These are phyloP conservation scores for Globisporangium irregulare DNA, from an alignment of 352 stramenopile genomes.

Conservation along the genomic window DNA sequence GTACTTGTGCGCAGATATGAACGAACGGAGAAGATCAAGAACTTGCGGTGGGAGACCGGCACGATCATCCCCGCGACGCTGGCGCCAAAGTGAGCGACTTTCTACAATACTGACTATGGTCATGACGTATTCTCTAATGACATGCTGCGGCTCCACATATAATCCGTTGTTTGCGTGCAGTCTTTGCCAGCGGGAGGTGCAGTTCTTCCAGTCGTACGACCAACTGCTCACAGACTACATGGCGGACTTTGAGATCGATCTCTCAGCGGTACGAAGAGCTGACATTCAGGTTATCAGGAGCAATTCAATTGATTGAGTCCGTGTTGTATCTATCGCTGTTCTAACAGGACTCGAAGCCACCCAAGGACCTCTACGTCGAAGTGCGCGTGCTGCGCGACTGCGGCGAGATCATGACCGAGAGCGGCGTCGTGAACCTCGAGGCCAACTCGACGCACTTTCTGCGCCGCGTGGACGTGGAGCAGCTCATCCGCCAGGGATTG, in stretches of 20 bases:
- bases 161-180: slow-evolving; percentile 25
- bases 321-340: background rate
- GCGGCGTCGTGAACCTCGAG: slow-evolving; percentile 82
- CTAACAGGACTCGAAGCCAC: slow-evolving; percentile 74
- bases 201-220: slow-evolving; percentile 92
- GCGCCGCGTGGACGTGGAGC: slow-evolving; percentile 82
- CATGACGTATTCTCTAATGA: background rate
- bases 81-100: slow-evolving; percentile 52
- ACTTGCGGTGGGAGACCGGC: slow-evolving; percentile 88
- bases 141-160: background rate
- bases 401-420: slow-evolving; percentile 91
- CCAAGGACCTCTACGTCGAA: slow-evolving; percentile 90
- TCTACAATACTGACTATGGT: background rate
- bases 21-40: slow-evolving; percentile 87
- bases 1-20: slow-evolving; percentile 33
- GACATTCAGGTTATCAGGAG: background rate
- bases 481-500: slow-evolving; percentile 79
- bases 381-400: slow-evolving; percentile 87
- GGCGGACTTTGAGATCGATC: slow-evolving; percentile 82
- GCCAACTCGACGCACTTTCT: slow-evolving; percentile 88
- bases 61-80: slow-evolving; percentile 81
- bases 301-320: background rate
- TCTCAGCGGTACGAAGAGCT: slow-evolving; percentile 54
- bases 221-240: slow-evolving; percentile 90
- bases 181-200: slow-evolving; percentile 77